These are phyloP conservation scores for Chenopodium album DNA, from an alignment of 148 eudicot genomes.

Conservation along the genomic window DNA sequence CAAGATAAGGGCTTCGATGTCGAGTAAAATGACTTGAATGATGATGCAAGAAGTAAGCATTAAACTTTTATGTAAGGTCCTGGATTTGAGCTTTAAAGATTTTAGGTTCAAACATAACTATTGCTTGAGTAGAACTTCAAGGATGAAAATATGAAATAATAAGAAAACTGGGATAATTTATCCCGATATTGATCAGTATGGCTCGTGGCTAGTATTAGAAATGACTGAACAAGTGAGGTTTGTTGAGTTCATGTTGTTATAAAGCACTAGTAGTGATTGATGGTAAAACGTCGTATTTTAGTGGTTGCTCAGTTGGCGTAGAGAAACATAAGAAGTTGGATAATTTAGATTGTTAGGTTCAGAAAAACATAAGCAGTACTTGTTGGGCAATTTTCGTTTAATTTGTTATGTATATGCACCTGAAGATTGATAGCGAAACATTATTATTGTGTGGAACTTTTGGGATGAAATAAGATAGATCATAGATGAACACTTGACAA, in stretches of 20 bases:
- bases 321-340: too few species aligned
- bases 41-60: neutral
- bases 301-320: too few species aligned
- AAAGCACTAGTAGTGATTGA: too few species aligned
- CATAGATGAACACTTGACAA: neutral
- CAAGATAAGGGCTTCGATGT: conserved; percentile 78
- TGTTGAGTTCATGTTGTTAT: neutral
- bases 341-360: too few species aligned
- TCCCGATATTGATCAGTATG: neutral
- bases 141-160: neutral
- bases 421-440: neutral
- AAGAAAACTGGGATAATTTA: neutral
- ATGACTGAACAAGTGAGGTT: neutral
- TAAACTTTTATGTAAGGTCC: neutral
- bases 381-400: too few species aligned
- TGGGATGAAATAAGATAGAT: neutral
- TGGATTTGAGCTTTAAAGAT: neutral
- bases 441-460: neutral
- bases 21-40: conserved; percentile 32
- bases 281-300: neutral
- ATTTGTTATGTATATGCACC: too few species aligned
- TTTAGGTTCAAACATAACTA: neutral
- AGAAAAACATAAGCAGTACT: too few species aligned
- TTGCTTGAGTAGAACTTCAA: neutral
- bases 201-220: neutral